phyloP scores from a whole-genome alignment of 1,139 yeast genomes.

The Yamadazyma conglobata region DNA sequence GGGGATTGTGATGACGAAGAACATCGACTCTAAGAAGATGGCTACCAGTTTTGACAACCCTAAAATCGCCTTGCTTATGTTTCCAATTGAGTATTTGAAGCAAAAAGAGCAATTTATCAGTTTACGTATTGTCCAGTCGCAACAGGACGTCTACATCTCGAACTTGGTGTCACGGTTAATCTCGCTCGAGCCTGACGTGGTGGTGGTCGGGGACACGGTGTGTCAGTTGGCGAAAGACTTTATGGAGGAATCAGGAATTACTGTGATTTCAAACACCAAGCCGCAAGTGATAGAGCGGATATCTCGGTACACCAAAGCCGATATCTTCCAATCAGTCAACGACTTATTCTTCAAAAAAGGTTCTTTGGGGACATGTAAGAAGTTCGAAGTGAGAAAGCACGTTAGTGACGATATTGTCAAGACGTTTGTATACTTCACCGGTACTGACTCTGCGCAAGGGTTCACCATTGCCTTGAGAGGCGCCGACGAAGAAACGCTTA shows the following conservation, averaged over 20 bases:
- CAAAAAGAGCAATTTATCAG: slow-evolving; percentile 74
- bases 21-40: slow-evolving; percentile 82
- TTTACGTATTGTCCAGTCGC: slow-evolving; percentile 79
- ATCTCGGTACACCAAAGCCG: slow-evolving; percentile 79
- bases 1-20: slow-evolving; percentile 84
- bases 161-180: slow-evolving; percentile 78
- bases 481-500: slow-evolving; percentile 54
- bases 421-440: slow-evolving; percentile 73
- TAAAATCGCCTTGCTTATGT: slow-evolving; percentile 75
- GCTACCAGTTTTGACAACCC: slow-evolving; percentile 61
- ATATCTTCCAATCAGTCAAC: slow-evolving; percentile 54
- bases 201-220: slow-evolving; percentile 77
- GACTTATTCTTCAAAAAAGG: slow-evolving; percentile 49
- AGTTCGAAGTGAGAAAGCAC: slow-evolving; percentile 68
- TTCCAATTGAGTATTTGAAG: slow-evolving; percentile 83
- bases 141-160: slow-evolving; percentile 79
- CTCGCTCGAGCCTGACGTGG: slow-evolving; percentile 73
- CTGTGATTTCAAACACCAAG: slow-evolving; percentile 77
- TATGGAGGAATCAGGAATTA: slow-evolving; percentile 69
- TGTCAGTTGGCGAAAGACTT: slow-evolving; percentile 78
- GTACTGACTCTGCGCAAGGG: slow-evolving; percentile 72
- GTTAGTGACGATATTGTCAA: slow-evolving; percentile 54
- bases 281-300: slow-evolving; percentile 80
- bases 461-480: slow-evolving; percentile 85
- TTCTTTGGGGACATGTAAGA: slow-evolving; percentile 68